phyloP scores from a whole-genome alignment of 768 basidiomycete species.

The Boletales sp. region DNA sequence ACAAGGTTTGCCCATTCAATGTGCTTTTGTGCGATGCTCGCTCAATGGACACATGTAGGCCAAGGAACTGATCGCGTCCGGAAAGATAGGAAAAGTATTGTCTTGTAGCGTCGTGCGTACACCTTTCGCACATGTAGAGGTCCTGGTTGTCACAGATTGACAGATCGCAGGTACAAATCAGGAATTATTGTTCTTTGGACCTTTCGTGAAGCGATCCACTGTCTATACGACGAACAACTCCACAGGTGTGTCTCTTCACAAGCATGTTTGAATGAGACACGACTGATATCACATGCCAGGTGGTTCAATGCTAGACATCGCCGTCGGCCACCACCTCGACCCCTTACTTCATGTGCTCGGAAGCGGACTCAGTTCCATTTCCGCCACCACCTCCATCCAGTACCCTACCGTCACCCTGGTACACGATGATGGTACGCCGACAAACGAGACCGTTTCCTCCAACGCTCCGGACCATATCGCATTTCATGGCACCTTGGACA shows the following conservation, averaged over 20 bases:
- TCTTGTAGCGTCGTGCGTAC: slow-evolving; percentile 8
- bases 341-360: slow-evolving; percentile 6
- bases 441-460: slow-evolving; percentile 1
- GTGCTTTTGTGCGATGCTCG: no score
- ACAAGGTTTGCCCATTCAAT: neutral
- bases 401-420: slow-evolving; percentile 3
- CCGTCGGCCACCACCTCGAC: slow-evolving; percentile 3
- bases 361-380: slow-evolving; percentile 1
- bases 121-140: neutral
- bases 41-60: neutral
- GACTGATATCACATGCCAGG: neutral
- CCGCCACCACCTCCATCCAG: neutral
- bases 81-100: slow-evolving; percentile 7
- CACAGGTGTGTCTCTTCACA: neutral
- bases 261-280: no score
- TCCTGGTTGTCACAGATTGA: neutral
- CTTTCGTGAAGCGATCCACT: neutral
- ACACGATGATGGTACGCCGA: slow-evolving; percentile 6
- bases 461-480: slow-evolving; percentile 5
- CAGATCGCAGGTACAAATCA: slow-evolving; percentile 3
- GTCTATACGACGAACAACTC: neutral
- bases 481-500: slow-evolving; percentile 1
- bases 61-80: slow-evolving; percentile 5
- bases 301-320: slow-evolving; percentile 1
- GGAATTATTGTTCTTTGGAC: neutral